Evolutionary conservation across 1,284 basidiomycete species (phyloP), one percentile per base, ranked within the genome.

Genomic region (Marasmius tenuissimus): DNA sequence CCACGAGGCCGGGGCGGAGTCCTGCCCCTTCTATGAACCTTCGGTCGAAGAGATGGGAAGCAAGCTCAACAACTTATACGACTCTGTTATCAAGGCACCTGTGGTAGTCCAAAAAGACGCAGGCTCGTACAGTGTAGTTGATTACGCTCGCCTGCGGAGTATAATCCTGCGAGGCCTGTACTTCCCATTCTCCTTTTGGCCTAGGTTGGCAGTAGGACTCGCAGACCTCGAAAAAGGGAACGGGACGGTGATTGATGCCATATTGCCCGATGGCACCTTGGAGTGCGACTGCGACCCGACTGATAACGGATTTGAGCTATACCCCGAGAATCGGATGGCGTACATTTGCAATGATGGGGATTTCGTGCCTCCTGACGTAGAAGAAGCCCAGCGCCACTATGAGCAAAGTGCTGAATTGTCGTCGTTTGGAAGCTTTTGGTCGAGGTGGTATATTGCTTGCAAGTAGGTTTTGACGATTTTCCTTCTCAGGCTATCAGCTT

Each of bases 1-100:
- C 54, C 61, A 60, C 40, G 56, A 58, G 6, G 71, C 66, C 1
- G 72, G 71, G 4, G 69, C 69, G 9, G 60, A 58, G 33, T 7
- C 39, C 7, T 73, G 73, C 47, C 37, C 70, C 27, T 74, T 74
- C 64, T 71, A 71, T 50, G 71, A 70, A 12, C 54, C 67, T 0
- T 68, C 64, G 71, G 4, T 61, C 58, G 11, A 61, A 63, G 8
- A 61, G 34, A 74, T 74, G 22, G 62, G 63, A 2, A 60, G 64
- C 22, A 74, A 71, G 40, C 67, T 74, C 18, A 37, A 37, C 18
- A 27, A 38, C 5, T 47, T 69, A 11, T 63, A 62, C 50, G 37
- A 33, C 3, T 62, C 62, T 6, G 16, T 69, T 6, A 59, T 58
- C 20, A 33, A 35, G 1, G 52, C 58, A 4, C 66, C 68, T 1